Evolutionary conservation across 805 yeast species (phyloP), one percentile per base, ranked within the genome.

Genomic region (Kodamaea neixiangensis): DNA sequence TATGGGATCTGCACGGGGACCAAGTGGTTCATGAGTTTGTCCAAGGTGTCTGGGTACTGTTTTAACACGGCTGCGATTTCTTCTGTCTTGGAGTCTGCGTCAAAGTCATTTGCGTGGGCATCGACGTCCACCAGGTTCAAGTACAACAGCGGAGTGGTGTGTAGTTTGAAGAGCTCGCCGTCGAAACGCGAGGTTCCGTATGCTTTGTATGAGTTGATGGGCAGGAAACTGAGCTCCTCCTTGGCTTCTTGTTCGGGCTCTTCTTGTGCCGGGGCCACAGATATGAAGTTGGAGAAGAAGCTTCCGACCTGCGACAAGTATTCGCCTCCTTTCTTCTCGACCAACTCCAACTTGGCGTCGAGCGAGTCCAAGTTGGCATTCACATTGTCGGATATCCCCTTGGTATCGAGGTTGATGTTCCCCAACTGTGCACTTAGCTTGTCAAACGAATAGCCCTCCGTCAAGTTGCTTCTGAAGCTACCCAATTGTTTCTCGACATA

Each of bases 241-340:
- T 43, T 41, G 34, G 39, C 39, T 25, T 25, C 39, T 25, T 25
- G 11, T 10, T 45, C 41, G n/a, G 52, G 58, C 39, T 48, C 53
- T 14, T 50, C 55, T 13, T n/a, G 18, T 14, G 45, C 43, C 6
- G 63, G 61, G 5, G 54, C 57, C 2, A 72, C 58, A 1, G 66
- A 55, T 3, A 72, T 70, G n/a, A 73, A 65, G 19, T 62, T 65
- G 14, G 74, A 61, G 44, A 87, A 72, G 52, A 83, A 78, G n/a
- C 89, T 80, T 2, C 47, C 43, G 50, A 87, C 72, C 60, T 77
- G 81, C 38, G 71, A 65, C 14, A 83, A 81, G 59, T 80, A 83
- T n/a, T 72, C 72, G 0, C 85, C 80, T 0, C 96, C 92, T 29
- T 77, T 68, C 47, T 78, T 79, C 64, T 92, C 97, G 6, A 89